Evolutionary conservation across 2,329 filamentous ascomycete genomes (phyloP).

Genomic region (Aureobasidium sp.): DNA sequence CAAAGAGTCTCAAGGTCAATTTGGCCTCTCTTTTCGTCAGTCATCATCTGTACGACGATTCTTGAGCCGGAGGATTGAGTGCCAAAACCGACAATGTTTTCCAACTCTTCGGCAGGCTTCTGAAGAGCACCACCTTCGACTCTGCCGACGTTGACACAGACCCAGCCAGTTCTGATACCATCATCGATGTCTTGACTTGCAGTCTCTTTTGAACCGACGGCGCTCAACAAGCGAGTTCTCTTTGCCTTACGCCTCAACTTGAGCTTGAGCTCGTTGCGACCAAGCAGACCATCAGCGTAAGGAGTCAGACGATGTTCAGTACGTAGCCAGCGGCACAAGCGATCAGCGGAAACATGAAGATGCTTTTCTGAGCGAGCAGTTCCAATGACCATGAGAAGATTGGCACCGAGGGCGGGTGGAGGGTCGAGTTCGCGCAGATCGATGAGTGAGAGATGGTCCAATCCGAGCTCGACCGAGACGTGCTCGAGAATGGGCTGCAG

Average conservation of each 20-base stretch:
- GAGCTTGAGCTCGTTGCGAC: slow-evolving; percentile 90
- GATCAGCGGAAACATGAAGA: slow-evolving; percentile 89
- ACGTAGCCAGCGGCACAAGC: slow-evolving; percentile 88
- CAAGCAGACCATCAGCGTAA: slow-evolving; percentile 87
- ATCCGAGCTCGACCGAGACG: slow-evolving; percentile 83
- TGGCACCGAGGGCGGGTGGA: slow-evolving; percentile 86
- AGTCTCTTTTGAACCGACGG: slow-evolving; percentile 63
- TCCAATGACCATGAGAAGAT: slow-evolving; percentile 92
- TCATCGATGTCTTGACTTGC: slow-evolving; percentile 75
- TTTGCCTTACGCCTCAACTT: slow-evolving; percentile 85
- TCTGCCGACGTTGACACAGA: slow-evolving; percentile 89
- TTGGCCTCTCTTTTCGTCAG: slow-evolving; percentile 73
- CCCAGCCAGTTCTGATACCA: slow-evolving; percentile 93
- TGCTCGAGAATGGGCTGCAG: slow-evolving; percentile 79
- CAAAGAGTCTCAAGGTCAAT: slow-evolving; percentile 74
- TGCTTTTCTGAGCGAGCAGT: slow-evolving; percentile 95
- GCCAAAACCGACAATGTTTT: slow-evolving; percentile 82
- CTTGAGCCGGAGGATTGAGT: slow-evolving; percentile 60
- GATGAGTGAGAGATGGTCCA: slow-evolving; percentile 83
- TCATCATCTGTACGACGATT: slow-evolving; percentile 77
- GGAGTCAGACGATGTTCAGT: slow-evolving; percentile 77
- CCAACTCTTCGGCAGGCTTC: slow-evolving; percentile 26
- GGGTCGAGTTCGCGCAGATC: slow-evolving; percentile 89
- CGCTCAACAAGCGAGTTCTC: slow-evolving; percentile 83
- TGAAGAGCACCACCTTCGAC: slow-evolving; percentile 72